A percentile compares a stretch with the other conserved stretches of the same genome.
Evolutionary conservation across 2,329 filamentous ascomycete genomes (phyloP).

Genomic region (Venturiaceae sp.): DNA sequence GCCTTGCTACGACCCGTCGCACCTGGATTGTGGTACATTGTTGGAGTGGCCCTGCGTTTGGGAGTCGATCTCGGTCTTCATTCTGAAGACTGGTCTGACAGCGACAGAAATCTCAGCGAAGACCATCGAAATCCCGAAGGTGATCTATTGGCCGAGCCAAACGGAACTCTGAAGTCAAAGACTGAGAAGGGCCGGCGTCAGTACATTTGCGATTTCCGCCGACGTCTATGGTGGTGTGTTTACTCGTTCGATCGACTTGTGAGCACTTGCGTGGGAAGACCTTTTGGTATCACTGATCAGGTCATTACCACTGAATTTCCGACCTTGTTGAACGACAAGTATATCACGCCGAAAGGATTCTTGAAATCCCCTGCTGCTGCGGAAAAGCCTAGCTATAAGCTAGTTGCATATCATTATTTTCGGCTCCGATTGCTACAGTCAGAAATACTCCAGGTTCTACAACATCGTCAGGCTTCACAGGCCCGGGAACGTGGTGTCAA

Average conservation of each 20-base stretch:
- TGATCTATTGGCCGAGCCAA: conserved; percentile 1
- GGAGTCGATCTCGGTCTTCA: conserved; percentile 88
- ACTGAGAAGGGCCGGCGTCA: conserved; percentile 57
- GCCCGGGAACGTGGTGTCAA: conserved; percentile 59
- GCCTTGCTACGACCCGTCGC: conserved; percentile 84
- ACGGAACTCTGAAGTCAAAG: not conserved
- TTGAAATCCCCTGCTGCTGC: conserved; percentile 47
- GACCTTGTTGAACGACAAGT: conserved; percentile 76
- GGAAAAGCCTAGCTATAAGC: conserved; percentile 71
- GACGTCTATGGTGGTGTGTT: conserved; percentile 92
- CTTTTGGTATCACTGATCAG: conserved; percentile 92
- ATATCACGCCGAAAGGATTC: conserved; percentile 74
- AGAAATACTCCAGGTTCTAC: conserved; percentile 87
- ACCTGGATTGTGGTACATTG: conserved; percentile 94
- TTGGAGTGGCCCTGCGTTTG: conserved; percentile 82
- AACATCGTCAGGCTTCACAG: conserved; percentile 80
- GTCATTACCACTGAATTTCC: conserved; percentile 94
- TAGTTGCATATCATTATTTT: conserved; percentile 87
- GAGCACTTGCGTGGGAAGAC: conserved; percentile 84
- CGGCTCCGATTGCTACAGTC: conserved; percentile 81
- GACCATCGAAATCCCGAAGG: conserved; percentile 22
- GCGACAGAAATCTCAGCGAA: conserved; percentile 36
- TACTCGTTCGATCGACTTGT: conserved; percentile 94
- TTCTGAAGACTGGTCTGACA: conserved; percentile 73
- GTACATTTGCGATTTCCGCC: conserved; percentile 76